These are phyloP conservation scores for Chrysanthemum makinoi DNA, from an alignment of 129 eudicot species.

Conservation along the genomic window DNA sequence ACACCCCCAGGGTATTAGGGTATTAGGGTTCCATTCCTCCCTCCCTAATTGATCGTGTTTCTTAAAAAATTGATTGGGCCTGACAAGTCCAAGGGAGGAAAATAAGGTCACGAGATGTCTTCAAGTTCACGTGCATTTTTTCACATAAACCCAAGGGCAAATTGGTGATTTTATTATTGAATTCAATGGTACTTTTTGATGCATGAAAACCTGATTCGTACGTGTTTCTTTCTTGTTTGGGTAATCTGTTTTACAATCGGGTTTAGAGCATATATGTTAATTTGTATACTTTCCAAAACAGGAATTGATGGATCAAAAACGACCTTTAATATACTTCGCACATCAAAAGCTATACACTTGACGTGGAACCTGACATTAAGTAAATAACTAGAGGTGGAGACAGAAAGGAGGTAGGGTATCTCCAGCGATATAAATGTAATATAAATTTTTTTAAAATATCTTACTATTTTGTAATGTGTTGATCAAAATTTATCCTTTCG, in stretches of 20 bases:
- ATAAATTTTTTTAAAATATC: no score
- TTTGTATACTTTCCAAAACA: not conserved
- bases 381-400: no score
- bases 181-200: conserved; percentile 6
- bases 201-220: not conserved
- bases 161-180: conserved; percentile 18
- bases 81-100: conserved; percentile 37
- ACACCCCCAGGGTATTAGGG: no score
- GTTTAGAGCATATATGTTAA: conserved; percentile 18
- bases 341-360: no score
- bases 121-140: conserved; percentile 36
- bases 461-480: no score
- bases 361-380: no score
- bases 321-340: not conserved
- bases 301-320: conserved; percentile 11
- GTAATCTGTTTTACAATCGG: not conserved
- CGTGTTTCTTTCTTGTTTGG: not conserved
- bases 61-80: conserved; percentile 29
- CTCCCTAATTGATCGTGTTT: conserved; percentile 22
- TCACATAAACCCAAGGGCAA: conserved; percentile 20
- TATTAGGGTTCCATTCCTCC: no score
- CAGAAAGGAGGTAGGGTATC: no score
- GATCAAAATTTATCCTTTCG: no score
- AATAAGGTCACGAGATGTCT: conserved; percentile 33
- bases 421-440: no score